Evolutionary conservation across 805 yeast genomes (phyloP).

Genomic region (Millerozyma miso): DNA sequence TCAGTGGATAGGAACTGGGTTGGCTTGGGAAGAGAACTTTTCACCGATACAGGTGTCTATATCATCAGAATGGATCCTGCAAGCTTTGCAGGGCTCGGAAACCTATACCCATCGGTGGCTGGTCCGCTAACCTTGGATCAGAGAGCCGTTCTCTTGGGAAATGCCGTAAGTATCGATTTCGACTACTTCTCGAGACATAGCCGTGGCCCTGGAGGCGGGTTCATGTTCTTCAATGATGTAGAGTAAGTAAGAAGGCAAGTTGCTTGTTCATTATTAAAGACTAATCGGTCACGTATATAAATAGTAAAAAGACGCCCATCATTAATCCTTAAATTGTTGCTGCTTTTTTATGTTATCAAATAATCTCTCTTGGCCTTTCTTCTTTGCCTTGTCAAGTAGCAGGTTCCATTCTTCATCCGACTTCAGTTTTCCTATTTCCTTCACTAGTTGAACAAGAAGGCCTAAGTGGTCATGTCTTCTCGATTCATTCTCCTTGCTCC

Average conservation of each 20-base stretch:
- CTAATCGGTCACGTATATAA: not conserved
- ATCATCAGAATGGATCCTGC: slow-evolving; percentile 77
- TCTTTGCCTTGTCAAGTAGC: slow-evolving; percentile 21
- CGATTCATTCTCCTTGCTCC: slow-evolving; percentile 53
- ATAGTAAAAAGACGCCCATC: not conserved
- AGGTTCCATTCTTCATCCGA: slow-evolving; percentile 39
- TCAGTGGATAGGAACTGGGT: slow-evolving; percentile 92
- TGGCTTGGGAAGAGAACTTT: slow-evolving; percentile 86
- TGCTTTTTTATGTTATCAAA: slow-evolving; percentile 2
- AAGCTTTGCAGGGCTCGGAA: slow-evolving; percentile 57
- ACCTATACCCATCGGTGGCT: slow-evolving; percentile 46
- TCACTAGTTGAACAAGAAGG: slow-evolving; percentile 43
- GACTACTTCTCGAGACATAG: slow-evolving; percentile 96
- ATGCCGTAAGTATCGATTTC: slow-evolving; percentile 89
- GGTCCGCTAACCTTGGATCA: slow-evolving; percentile 68
- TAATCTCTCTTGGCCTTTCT: slow-evolving; percentile 7
- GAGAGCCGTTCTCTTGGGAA: slow-evolving; percentile 80
- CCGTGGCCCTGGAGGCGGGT: slow-evolving; percentile 40
- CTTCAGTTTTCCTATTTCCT: slow-evolving; percentile 31
- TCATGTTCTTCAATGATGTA: slow-evolving; percentile 34
- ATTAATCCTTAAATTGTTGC: not conserved
- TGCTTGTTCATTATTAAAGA: slow-evolving; percentile 8
- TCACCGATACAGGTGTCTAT: slow-evolving; percentile 94
- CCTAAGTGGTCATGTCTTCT: slow-evolving; percentile 54
- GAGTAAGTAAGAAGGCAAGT: not conserved